phyloP scores from a whole-genome alignment of 208 protist species.

The Zelonia costaricensis region DNA sequence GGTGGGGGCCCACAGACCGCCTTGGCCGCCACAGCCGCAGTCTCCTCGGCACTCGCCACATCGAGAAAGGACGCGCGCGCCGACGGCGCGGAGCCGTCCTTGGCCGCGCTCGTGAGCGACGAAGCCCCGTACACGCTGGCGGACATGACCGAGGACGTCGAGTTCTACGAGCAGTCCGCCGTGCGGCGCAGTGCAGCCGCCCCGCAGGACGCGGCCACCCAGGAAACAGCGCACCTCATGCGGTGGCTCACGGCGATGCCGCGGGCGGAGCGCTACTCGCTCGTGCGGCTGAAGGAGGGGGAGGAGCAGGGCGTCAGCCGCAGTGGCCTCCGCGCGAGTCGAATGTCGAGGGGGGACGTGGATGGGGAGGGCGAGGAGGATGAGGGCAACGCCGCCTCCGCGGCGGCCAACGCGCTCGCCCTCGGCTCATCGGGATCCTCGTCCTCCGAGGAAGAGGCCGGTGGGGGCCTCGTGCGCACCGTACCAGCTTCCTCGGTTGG shows the following conservation, averaged over 20 bases:
- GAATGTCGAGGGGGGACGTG: not conserved
- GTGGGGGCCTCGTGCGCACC: conserved; percentile 7
- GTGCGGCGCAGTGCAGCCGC: conserved; percentile 21
- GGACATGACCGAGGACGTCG: conserved; percentile 18
- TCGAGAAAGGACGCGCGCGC: too few species aligned
- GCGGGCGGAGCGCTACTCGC: not conserved
- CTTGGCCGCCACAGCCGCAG: not conserved
- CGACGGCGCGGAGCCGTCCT: not conserved
- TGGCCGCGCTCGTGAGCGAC: not conserved
- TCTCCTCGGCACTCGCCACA: not conserved
- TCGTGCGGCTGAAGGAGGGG: not conserved
- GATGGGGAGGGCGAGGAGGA: conserved; percentile 1
- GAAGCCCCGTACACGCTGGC: not conserved
- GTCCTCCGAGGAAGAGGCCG: conserved; percentile 12
- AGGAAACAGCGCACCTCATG: conserved; percentile 22
- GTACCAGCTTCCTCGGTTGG: conserved; percentile 1
- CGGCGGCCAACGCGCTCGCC: conserved; percentile 4
- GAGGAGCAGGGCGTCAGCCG: not conserved
- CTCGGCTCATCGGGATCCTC: conserved; percentile 16
- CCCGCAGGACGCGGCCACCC: conserved; percentile 20
- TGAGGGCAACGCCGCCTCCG: conserved; percentile 1
- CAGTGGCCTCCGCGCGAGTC: not conserved
- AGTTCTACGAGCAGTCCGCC: conserved; percentile 30
- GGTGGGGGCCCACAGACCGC: conserved; percentile 7
- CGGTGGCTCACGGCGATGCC: conserved; percentile 24